Evolutionary conservation across 192 early-diverging fungal genomes (phyloP).

Genomic region (Gaertneriomyces sp.): DNA sequence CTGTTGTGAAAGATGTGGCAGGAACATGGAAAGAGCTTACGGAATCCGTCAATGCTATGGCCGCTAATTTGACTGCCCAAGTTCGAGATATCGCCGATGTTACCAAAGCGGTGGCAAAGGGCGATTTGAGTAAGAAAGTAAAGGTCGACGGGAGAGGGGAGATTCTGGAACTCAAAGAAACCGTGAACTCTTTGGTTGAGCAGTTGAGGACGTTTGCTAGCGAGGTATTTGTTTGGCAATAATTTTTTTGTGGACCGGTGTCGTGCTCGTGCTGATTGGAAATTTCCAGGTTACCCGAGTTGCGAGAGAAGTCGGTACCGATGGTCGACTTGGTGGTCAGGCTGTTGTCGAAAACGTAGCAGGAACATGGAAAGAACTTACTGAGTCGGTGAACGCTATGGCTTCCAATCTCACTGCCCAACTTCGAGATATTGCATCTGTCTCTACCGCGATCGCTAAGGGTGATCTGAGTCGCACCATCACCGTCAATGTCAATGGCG

Average conservation of each 20-base stretch:
- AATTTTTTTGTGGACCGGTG: too few species aligned
- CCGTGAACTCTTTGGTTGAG: conserved; percentile 63
- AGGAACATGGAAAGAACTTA: conserved; percentile 52
- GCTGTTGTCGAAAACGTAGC: conserved; percentile 46
- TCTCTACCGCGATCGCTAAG: conserved; percentile 54
- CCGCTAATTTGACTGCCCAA: conserved; percentile 51
- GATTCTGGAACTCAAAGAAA: conserved; percentile 62
- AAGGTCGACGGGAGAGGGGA: conserved; percentile 56
- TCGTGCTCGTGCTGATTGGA: neutral
- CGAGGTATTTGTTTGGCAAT: conserved; percentile 33
- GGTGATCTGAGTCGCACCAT: conserved; percentile 62
- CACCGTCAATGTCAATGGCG: conserved; percentile 61
- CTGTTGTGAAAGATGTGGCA: conserved; percentile 44
- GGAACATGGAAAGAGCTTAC: conserved; percentile 66
- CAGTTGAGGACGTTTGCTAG: conserved; percentile 59
- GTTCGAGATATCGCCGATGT: conserved; percentile 64
- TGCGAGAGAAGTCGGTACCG: conserved; percentile 46
- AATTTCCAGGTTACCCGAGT: conserved; percentile 46
- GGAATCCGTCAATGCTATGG: conserved; percentile 74
- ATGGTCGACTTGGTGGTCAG: conserved; percentile 44
- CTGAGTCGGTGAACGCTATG: conserved; percentile 68
- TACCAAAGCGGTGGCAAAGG: conserved; percentile 59
- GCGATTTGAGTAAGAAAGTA: conserved; percentile 62
- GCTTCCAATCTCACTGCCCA: conserved; percentile 60
- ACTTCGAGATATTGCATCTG: conserved; percentile 58